These are phyloP conservation scores for Benincasa hispida DNA, from an alignment of 306 rosid species.

Conservation along the genomic window DNA sequence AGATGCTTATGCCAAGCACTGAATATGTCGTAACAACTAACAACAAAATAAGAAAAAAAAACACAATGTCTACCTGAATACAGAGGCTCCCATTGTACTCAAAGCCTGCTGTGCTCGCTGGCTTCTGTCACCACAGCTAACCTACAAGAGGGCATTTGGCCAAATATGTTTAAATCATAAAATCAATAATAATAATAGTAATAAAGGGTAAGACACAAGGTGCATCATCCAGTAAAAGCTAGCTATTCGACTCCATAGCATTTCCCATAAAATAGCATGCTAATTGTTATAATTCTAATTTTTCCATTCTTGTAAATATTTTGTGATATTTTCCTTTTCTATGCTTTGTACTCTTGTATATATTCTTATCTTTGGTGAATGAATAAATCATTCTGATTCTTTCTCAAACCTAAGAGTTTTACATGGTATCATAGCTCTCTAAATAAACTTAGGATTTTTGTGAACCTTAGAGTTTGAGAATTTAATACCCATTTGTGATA, in stretches of 20 bases:
- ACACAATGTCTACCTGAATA: slow-evolving; percentile 57
- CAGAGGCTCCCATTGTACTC: slow-evolving; percentile 92
- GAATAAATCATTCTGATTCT: too few relatives aligned
- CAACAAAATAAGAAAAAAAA: slow-evolving; percentile 10
- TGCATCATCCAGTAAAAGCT: background rate
- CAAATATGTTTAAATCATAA: slow-evolving; percentile 4
- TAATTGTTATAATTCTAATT: too few relatives aligned
- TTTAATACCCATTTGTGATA: too few relatives aligned
- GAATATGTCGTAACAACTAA: background rate
- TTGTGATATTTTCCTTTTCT: too few relatives aligned
- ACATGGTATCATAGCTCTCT: too few relatives aligned
- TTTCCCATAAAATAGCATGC: background rate
- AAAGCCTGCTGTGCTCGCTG: slow-evolving; percentile 72
- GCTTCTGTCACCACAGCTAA: slow-evolving; percentile 57
- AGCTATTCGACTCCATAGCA: background rate
- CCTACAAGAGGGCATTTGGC: slow-evolving; percentile 31
- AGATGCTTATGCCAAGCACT: background rate
- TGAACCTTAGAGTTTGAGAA: too few relatives aligned
- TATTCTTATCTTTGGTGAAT: too few relatives aligned
- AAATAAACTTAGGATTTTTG: too few relatives aligned
- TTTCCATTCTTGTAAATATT: too few relatives aligned
- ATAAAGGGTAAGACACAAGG: background rate
- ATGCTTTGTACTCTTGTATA: too few relatives aligned
- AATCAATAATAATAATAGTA: background rate
- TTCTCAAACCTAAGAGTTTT: too few relatives aligned